These are phyloP conservation scores for Tylopilus rubrobrunneus DNA, from an alignment of 768 basidiomycete genomes.

Conservation along the genomic window DNA sequence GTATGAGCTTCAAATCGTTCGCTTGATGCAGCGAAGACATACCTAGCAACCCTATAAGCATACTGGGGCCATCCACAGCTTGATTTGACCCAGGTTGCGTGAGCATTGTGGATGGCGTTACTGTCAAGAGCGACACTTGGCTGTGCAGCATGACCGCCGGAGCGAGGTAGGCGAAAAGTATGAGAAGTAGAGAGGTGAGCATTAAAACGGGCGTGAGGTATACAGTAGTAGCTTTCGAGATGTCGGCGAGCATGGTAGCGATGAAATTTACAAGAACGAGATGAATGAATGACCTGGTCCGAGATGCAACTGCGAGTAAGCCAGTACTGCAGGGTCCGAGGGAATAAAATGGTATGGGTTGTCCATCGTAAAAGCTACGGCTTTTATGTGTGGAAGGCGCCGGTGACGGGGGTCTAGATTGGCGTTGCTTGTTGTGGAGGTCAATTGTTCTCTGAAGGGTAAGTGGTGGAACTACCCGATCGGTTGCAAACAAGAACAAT, in stretches of 20 bases:
- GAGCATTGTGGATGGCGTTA: constrained; percentile 51
- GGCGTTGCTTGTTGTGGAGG: constrained; percentile 11
- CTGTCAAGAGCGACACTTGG: constrained; percentile 60
- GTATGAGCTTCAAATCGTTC: background rate
- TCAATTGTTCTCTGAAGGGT: constrained; percentile 18
- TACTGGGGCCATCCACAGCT: constrained; percentile 60
- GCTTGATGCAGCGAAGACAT: constrained; percentile 11
- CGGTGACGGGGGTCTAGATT: background rate
- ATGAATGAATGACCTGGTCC: constrained; percentile 22
- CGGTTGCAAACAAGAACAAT: constrained; percentile 9
- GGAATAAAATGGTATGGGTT: background rate
- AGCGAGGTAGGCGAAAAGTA: constrained; percentile 65
- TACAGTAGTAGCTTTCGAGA: constrained; percentile 64
- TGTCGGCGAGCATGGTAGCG: constrained; percentile 57
- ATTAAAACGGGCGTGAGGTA: constrained; percentile 66
- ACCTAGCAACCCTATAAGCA: constrained; percentile 68
- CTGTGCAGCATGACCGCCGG: constrained; percentile 57
- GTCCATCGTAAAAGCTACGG: constrained; percentile 1
- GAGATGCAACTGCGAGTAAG: constrained; percentile 14
- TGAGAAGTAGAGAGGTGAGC: constrained; percentile 61
- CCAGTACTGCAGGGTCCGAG: constrained; percentile 19
- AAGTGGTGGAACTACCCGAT: background rate
- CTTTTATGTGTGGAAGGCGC: constrained; percentile 15
- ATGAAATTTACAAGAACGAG: background rate
- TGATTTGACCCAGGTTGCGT: constrained; percentile 32